Conservation (phyloP, 1,284 basidiomycete genomes). For the Naganishia sp. region DNA sequence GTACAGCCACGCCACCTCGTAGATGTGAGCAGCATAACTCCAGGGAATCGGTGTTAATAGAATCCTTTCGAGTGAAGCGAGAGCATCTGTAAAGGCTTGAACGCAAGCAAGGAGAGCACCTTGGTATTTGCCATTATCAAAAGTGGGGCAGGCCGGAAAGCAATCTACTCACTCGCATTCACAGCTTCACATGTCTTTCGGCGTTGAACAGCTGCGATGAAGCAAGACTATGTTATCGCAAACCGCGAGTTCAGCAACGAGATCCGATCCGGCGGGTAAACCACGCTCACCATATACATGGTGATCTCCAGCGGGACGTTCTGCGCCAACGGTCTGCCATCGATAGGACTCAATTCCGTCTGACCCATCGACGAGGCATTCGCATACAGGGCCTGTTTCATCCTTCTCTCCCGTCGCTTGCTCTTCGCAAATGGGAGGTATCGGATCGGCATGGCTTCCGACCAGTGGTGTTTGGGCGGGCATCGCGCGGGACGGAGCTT, state of each 20-base stretch:
- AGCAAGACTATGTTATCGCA: slow-evolving; percentile 60
- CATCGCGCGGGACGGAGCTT: slow-evolving; percentile 61
- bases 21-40: slow-evolving; percentile 61
- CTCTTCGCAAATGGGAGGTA: slow-evolving; percentile 56
- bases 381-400: slow-evolving; percentile 61
- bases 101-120: slow-evolving; percentile 61
- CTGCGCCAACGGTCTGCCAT: slow-evolving; percentile 60
- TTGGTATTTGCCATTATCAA: slow-evolving; percentile 39
- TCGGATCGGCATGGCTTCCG: slow-evolving; percentile 71
- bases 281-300: slow-evolving; percentile 64
- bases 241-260: background rate
- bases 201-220: slow-evolving; percentile 63
- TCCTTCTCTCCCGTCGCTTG: slow-evolving; percentile 52
- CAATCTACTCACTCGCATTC: slow-evolving; percentile 56
- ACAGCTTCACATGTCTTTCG: slow-evolving; percentile 66
- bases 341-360: slow-evolving; percentile 51
- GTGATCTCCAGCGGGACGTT: slow-evolving; percentile 73
- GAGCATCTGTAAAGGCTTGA: slow-evolving; percentile 64
- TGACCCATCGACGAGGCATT: slow-evolving; percentile 57
- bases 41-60: slow-evolving; percentile 77
- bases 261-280: background rate
- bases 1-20: slow-evolving; percentile 50
- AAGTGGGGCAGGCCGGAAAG: too few relatives aligned
- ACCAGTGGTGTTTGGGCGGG: slow-evolving; percentile 65
- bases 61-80: slow-evolving; percentile 72